Conservation (phyloP, 2,329 filamentous ascomycete genomes). For the Microcyclospora tardicrescens region DNA sequence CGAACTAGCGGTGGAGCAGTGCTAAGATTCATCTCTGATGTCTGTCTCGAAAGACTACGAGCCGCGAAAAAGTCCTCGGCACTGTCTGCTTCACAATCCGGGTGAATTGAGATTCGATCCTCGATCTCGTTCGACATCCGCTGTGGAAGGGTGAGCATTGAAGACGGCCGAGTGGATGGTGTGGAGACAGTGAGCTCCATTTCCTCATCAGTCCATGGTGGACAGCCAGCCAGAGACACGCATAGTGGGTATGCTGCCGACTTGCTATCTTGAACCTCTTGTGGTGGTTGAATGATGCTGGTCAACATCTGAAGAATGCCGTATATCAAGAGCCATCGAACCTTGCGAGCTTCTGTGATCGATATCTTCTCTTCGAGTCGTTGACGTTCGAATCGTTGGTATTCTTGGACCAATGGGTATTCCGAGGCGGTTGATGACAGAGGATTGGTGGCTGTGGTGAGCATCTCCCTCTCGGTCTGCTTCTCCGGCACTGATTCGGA, state of each 20-base stretch:
- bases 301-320: slow-evolving; percentile 59
- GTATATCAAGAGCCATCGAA: slow-evolving; percentile 68
- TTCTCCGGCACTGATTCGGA: slow-evolving; percentile 30
- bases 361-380: slow-evolving; percentile 48
- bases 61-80: slow-evolving; percentile 22
- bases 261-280: slow-evolving; percentile 45
- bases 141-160: neutral
- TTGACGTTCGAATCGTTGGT: slow-evolving; percentile 53
- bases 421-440: slow-evolving; percentile 23
- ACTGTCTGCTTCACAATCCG: slow-evolving; percentile 34
- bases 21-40: slow-evolving; percentile 8
- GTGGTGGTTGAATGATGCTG: slow-evolving; percentile 47
- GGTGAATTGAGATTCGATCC: slow-evolving; percentile 26
- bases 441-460: slow-evolving; percentile 38
- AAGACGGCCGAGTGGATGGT: slow-evolving; percentile 1
- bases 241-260: slow-evolving; percentile 48
- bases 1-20: slow-evolving; percentile 10
- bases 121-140: slow-evolving; percentile 4
- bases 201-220: slow-evolving; percentile 23
- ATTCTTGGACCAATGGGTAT: slow-evolving; percentile 50
- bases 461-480: slow-evolving; percentile 40
- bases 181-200: neutral
- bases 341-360: slow-evolving; percentile 56
- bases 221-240: slow-evolving; percentile 30
- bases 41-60: slow-evolving; percentile 9